Conservation (phyloP, 2,329 filamentous ascomycete species). For the Aspergillus ustus region DNA sequence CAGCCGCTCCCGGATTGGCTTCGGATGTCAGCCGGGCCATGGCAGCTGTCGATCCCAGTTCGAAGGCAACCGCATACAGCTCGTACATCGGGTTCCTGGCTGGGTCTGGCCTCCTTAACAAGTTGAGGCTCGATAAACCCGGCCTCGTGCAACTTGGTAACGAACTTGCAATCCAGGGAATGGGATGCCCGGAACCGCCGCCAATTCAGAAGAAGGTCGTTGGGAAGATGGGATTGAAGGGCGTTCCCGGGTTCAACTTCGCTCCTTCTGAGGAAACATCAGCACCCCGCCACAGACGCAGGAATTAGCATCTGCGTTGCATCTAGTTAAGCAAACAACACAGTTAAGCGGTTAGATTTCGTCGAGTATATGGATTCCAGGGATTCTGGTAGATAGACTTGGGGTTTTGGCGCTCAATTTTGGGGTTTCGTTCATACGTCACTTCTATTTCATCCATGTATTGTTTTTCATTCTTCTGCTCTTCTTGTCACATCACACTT, state of each 20-base stretch:
- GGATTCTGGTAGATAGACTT: too few species aligned
- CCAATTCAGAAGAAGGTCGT: constrained; percentile 43
- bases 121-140: constrained; percentile 37
- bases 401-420: too few species aligned
- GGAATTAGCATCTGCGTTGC: too few species aligned
- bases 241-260: constrained; percentile 40
- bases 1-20: constrained; percentile 38
- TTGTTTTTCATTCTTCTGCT: too few species aligned
- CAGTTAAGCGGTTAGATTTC: too few species aligned
- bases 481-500: too few species aligned
- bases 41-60: constrained; percentile 35
- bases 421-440: too few species aligned
- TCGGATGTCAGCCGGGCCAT: constrained; percentile 34
- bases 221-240: constrained; percentile 47
- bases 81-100: constrained; percentile 44
- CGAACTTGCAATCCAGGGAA: constrained; percentile 40
- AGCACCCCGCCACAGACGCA: too few species aligned
- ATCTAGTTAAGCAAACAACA: too few species aligned
- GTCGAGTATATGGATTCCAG: too few species aligned
- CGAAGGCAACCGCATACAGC: constrained; percentile 43
- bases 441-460: too few species aligned
- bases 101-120: constrained; percentile 37
- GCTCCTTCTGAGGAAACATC: too few species aligned
- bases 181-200: constrained; percentile 44
- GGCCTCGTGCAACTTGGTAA: constrained; percentile 45